Evolutionary conservation across 441 rosid genomes (phyloP).

Genomic region (Monsonia emarginata): DNA sequence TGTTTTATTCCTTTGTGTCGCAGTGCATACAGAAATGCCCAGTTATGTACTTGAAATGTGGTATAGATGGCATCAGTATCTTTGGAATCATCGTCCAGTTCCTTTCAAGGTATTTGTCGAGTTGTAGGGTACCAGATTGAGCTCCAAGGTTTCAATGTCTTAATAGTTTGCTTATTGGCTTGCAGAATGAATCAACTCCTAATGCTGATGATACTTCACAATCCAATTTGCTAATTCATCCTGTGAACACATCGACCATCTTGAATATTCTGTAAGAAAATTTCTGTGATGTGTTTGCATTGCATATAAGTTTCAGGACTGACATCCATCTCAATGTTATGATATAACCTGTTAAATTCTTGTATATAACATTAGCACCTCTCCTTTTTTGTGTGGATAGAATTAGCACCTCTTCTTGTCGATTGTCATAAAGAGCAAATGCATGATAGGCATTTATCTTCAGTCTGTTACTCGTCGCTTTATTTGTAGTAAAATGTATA

Average conservation of each 20-base stretch:
- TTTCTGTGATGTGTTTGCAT: slow-evolving; percentile 2
- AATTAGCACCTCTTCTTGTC: neutral
- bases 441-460: too few species aligned
- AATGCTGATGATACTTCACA: slow-evolving; percentile 32
- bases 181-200: slow-evolving; percentile 42
- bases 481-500: neutral
- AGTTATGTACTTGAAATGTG: slow-evolving; percentile 82
- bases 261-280: slow-evolving; percentile 57
- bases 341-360: neutral
- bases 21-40: slow-evolving; percentile 53
- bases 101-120: slow-evolving; percentile 57
- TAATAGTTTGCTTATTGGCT: slow-evolving; percentile 20
- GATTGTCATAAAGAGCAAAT: neutral
- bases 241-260: slow-evolving; percentile 46
- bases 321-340: neutral
- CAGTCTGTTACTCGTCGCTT: neutral
- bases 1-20: slow-evolving; percentile 19
- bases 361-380: too few species aligned
- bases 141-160: too few species aligned
- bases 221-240: slow-evolving; percentile 51
- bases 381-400: too few species aligned
- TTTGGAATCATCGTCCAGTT: slow-evolving; percentile 55
- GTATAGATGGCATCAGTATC: slow-evolving; percentile 81
- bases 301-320: neutral
- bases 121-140: too few species aligned